Conservation (phyloP, 805 yeast genomes). For the Lachancea thermotolerans region DNA sequence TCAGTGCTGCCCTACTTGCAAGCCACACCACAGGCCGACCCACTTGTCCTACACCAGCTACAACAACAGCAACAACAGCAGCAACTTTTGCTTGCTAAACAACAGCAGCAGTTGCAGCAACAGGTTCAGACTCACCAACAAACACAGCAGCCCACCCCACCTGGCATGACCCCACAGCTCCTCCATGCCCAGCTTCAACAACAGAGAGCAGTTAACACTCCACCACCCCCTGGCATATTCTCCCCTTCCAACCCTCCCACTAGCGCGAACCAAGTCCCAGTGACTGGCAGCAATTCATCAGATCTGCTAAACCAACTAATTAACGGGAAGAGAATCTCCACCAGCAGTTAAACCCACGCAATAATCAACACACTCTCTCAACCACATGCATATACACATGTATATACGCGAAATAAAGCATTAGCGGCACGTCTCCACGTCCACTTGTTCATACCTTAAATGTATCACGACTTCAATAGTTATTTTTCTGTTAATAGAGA, state of each 20-base stretch:
- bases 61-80: conserved; percentile 24
- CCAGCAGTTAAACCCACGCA: conserved; percentile 14
- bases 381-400: background rate
- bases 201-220: conserved; percentile 42
- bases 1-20: conserved; percentile 29
- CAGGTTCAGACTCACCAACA: conserved; percentile 4
- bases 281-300: conserved; percentile 45
- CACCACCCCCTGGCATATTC: conserved; percentile 72
- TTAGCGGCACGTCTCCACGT: conserved; percentile 1
- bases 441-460: conserved; percentile 1
- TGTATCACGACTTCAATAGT: background rate
- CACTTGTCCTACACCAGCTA: conserved; percentile 18
- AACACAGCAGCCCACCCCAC: conserved; percentile 11
- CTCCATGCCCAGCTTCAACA: conserved; percentile 30
- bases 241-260: conserved; percentile 12
- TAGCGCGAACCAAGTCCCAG: conserved; percentile 2
- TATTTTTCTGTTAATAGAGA: background rate
- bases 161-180: conserved; percentile 25
- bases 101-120: conserved; percentile 6
- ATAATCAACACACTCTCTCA: background rate
- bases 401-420: conserved; percentile 1
- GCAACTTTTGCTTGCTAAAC: conserved; percentile 18
- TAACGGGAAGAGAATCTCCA: conserved; percentile 58
- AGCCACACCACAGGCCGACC: conserved; percentile 16
- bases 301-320: conserved; percentile 79